phyloP scores from a whole-genome alignment of 2,329 filamentous ascomycete species.

The Lasiodiplodia sp. region DNA sequence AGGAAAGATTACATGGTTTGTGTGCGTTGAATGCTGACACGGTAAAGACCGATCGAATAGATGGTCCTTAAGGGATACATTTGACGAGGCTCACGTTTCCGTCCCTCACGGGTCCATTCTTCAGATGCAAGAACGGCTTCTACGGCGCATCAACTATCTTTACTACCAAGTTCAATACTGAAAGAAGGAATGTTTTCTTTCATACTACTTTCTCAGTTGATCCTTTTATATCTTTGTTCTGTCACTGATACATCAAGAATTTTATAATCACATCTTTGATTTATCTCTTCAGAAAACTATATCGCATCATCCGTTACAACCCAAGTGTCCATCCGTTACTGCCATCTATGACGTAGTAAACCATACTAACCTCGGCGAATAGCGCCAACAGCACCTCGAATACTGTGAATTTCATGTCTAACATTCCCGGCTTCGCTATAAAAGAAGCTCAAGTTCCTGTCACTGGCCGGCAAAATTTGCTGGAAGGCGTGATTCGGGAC shows the following conservation, averaged over 20 bases:
- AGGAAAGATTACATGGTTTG: background rate
- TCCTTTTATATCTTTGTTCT: too few species aligned
- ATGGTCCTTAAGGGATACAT: background rate
- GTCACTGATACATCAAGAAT: too few species aligned
- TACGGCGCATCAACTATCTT: background rate
- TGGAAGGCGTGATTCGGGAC: too few species aligned
- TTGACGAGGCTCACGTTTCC: background rate
- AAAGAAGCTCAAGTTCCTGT: too few species aligned
- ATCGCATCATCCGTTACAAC: background rate
- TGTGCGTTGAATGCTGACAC: background rate
- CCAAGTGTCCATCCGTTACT: background rate
- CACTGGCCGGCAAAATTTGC: too few species aligned
- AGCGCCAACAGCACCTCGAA: background rate
- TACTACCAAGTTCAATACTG: background rate
- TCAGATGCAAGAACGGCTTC: background rate
- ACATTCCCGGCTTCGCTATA: too few species aligned
- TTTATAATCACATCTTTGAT: too few species aligned
- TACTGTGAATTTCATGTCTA: background rate
- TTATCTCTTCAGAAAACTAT: background rate
- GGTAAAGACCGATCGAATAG: background rate
- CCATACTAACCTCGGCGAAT: background rate
- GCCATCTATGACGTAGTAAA: too few species aligned
- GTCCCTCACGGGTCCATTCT: background rate
- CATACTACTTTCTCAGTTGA: too few species aligned
- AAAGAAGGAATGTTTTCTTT: too few species aligned